Base-by-base conservation (phyloP, 2,329 filamentous ascomycete species). In the Ceratocystis eucalypticola region DNA sequence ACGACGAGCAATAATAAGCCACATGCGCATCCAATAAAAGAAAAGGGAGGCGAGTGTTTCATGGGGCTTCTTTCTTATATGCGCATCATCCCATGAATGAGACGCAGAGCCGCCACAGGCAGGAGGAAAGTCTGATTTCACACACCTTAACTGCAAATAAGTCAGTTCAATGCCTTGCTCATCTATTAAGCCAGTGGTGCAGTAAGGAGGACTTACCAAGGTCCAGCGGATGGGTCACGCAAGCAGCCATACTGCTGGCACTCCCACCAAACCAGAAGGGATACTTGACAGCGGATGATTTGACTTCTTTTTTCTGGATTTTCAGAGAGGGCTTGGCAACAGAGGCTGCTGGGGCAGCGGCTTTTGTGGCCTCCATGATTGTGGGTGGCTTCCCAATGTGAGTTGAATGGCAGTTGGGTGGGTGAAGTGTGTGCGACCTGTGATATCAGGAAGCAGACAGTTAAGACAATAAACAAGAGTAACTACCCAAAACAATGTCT, bases 221-320 rank as follows among this genome's bases (percentile, higher is more conserved):
- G 82, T 96, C 92, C 73, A 97, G 80, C 62, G 93, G 93, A 80
- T 97, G 93, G 37, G 93, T 97, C 62, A 96, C 89, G 71, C 86
- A 87, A 57, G 93, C 92, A 46, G 93, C 93, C 80, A 94, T 87
- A 74, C 90, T 95, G 73, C 89, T 94, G 63, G 93, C 91, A 74
- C 90, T 96, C 66, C 94, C 94, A 70, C 94, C 94, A 75, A 99
- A 97, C 94, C 93, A 97, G 77, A 93, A 93, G 8, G 89, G 89
- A 77, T 93, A 93, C 69, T 78, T 77, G 53, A 82, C 74, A 1
- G 77, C 70, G 41, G 71, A 74, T 69, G 74, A 72, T 69, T 77
- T 67, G 45, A 48, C 41, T 12, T 68, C 66, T 28, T 68, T 68
- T 64, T 68, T 68, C 41, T 67, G 66, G 28, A 48, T n/a, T 25